Base-by-base conservation (phyloP, 192 early-diverging fungal species). In the Coemansia sp. region DNA sequence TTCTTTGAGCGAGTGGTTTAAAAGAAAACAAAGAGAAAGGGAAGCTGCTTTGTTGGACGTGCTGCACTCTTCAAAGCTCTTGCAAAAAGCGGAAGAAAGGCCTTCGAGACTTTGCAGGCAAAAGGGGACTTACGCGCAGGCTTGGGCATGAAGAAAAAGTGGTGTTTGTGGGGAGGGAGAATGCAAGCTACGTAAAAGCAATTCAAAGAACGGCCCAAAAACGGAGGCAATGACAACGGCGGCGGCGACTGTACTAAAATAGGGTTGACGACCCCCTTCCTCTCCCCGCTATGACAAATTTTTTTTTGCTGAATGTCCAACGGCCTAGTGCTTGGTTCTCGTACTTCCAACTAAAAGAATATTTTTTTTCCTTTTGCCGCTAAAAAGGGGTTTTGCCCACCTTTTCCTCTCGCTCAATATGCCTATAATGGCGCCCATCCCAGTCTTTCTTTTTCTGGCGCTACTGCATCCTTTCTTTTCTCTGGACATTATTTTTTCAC, bases 291-390 rank as follows among this genome's bases (percentile, higher is more conserved):
- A 15, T 15, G 41, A 43, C 15, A 15, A 3, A n/a, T 43, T 43
- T 43, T 13, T 6, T 43, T 43, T 43, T 43, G 3, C 41, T 43
- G 12, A 43, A 43, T 12, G 41, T 15, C 11, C 41, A 15, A 15
- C 50, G 10, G n/a, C 50, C 22, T 27, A 24, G 22, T 9, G 50
- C 50, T 20, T 24, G 10, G 50, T 11, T 43, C 43, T 63, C 36
- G 38, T 63, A 43, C 41, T 64, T 27, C 40, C 62, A 74, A 61
- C 50, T 69, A 76, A 65, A 64, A 64, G 24, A 29, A 9, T 39
- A 7, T 24, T 36, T 69, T 52, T n/a, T 38, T 58, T 34, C 24
- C 52, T 70, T 49, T 44, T 66, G 13, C 2, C 43, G 43, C 0
- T 1, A 16, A 44, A 44, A 44, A 11, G 10, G 43, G 43, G 7